phyloP scores from a whole-genome alignment of 768 basidiomycete genomes.

The Amyloporia xantha region DNA sequence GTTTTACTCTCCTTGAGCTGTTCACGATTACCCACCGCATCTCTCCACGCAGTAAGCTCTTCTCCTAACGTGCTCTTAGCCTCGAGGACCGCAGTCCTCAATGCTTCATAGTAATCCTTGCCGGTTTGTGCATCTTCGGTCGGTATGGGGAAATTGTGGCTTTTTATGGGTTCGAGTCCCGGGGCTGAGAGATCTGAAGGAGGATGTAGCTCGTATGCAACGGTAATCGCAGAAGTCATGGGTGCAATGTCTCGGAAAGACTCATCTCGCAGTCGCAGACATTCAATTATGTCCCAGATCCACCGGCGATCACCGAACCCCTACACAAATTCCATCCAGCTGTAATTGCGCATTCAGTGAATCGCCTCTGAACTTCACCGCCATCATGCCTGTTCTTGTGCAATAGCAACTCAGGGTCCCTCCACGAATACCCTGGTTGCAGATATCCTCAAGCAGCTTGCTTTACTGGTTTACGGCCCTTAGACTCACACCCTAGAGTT shows the following conservation, averaged over 20 bases:
- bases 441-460: constrained; percentile 13
- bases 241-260: too few relatives aligned
- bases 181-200: constrained; percentile 25
- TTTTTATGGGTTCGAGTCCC: constrained; percentile 18
- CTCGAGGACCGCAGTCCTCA: constrained; percentile 42
- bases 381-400: constrained; percentile 45
- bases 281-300: too few relatives aligned
- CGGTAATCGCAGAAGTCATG: constrained; percentile 20
- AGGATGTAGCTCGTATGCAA: constrained; percentile 39
- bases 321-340: constrained; percentile 5
- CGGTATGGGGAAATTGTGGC: constrained; percentile 20
- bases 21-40: constrained; percentile 62
- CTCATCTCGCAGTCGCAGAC: too few relatives aligned
- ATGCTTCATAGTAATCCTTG: constrained; percentile 42
- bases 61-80: constrained; percentile 54
- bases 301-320: constrained; percentile 18
- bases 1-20: constrained; percentile 49
- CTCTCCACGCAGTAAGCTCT: constrained; percentile 70
- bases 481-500: constrained; percentile 25
- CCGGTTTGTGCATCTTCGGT: constrained; percentile 9
- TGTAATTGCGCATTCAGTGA: too few relatives aligned
- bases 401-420: constrained; percentile 44
- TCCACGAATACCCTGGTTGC: constrained; percentile 29
- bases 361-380: neutral
- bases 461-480: too few relatives aligned